Percentiles rank a stretch among this genome's conserved stretches.
These are phyloP conservation scores for Rhizopogon rudus DNA, from an alignment of 768 basidiomycete genomes.

Conservation along the genomic window DNA sequence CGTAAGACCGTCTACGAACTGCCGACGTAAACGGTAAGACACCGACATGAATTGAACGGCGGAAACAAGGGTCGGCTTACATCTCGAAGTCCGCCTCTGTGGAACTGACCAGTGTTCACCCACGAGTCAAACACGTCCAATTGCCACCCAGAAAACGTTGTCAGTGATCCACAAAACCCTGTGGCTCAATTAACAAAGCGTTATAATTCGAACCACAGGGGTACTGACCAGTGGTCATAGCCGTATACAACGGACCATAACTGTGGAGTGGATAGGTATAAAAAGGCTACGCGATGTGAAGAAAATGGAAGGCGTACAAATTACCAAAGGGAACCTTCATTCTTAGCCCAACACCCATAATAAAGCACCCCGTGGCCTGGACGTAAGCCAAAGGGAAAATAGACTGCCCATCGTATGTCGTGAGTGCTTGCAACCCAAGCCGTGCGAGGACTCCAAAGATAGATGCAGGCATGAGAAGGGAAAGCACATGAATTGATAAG, in stretches of 20 bases:
- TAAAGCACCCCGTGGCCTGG: conserved; percentile 82
- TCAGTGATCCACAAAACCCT: conserved; percentile 95
- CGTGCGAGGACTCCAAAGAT: conserved; percentile 83
- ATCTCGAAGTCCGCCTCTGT: conserved; percentile 63
- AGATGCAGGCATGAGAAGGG: conserved; percentile 74
- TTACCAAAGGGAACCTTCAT: conserved; percentile 67
- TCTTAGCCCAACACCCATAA: conserved; percentile 81
- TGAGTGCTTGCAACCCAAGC: conserved; percentile 71
- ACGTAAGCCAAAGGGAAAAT: conserved; percentile 83
- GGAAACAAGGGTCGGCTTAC: conserved; percentile 37
- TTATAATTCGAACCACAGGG: neutral
- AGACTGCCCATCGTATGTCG: conserved; percentile 64
- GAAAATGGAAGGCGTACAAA: conserved; percentile 49
- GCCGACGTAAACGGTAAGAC: conserved; percentile 7
- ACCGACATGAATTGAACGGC: neutral
- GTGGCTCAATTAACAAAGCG: neutral
- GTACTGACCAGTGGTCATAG: conserved; percentile 72
- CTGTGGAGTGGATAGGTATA: conserved; percentile 34
- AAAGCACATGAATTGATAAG: conserved; percentile 57
- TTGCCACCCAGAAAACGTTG: conserved; percentile 97
- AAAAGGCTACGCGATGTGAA: conserved; percentile 3
- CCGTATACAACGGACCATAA: conserved; percentile 85
- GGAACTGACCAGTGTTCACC: conserved; percentile 55
- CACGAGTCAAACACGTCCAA: conserved; percentile 83
- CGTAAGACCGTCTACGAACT: conserved; percentile 87